These are phyloP conservation scores for Papiliotrema fonsecae DNA, from an alignment of 1,284 basidiomycete genomes.

Conservation along the genomic window DNA sequence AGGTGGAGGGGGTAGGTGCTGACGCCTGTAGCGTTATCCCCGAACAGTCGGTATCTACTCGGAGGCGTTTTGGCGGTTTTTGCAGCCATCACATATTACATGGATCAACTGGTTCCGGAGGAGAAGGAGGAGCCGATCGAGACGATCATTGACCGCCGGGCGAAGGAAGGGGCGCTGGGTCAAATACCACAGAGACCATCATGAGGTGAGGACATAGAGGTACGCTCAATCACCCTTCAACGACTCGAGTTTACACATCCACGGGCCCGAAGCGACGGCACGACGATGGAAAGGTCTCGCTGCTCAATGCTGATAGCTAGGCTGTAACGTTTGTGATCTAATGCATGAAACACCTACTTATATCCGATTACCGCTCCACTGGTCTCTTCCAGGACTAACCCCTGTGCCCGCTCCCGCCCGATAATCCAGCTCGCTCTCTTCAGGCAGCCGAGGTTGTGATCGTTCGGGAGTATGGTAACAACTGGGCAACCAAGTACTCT, in stretches of 20 bases:
- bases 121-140: conserved; percentile 2
- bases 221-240: neutral
- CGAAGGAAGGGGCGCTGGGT: neutral
- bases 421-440: conserved; percentile 2
- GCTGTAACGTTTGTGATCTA: no score
- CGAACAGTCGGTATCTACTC: neutral
- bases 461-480: conserved; percentile 16
- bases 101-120: neutral
- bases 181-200: neutral
- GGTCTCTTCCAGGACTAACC: neutral
- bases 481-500: conserved; percentile 19
- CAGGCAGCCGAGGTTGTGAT: neutral
- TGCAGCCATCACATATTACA: neutral
- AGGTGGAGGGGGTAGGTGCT: neutral
- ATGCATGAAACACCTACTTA: no score
- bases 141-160: conserved; percentile 3
- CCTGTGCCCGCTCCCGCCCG: neutral
- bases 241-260: no score
- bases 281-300: no score
- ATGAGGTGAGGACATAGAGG: neutral
- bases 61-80: neutral
- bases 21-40: neutral
- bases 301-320: no score
- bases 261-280: no score
- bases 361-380: neutral